Conservation (phyloP, 768 basidiomycete genomes). For the Suillus discolor region DNA sequence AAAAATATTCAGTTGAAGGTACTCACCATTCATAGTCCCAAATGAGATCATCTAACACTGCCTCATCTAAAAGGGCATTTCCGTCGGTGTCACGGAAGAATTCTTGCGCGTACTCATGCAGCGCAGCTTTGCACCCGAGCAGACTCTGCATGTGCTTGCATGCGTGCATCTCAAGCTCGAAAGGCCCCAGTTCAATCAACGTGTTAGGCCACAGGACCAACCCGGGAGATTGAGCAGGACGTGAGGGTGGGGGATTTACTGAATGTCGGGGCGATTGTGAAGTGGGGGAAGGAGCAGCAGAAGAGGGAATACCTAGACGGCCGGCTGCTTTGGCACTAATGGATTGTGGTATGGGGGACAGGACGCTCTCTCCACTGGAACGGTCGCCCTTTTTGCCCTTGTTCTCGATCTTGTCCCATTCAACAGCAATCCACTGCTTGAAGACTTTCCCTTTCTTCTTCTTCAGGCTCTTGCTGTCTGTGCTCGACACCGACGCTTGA, state of each 20-base stretch:
- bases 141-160: constrained; percentile 69
- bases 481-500: constrained; percentile 24
- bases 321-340: constrained; percentile 40
- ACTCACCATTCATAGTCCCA: constrained; percentile 42
- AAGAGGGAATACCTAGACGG: constrained; percentile 37
- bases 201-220: constrained; percentile 60
- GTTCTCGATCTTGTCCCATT: constrained; percentile 36
- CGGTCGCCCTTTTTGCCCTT: constrained; percentile 29
- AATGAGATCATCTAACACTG: constrained; percentile 28
- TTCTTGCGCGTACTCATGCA: constrained; percentile 50
- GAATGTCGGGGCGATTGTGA: constrained; percentile 1
- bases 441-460: constrained; percentile 35
- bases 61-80: constrained; percentile 20
- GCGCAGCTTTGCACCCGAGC: constrained; percentile 61
- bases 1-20: background rate
- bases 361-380: constrained; percentile 29
- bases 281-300: constrained; percentile 13
- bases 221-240: constrained; percentile 58
- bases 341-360: constrained; percentile 28
- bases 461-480: constrained; percentile 23
- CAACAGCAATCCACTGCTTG: constrained; percentile 40
- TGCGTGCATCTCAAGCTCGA: constrained; percentile 75
- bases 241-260: constrained; percentile 16
- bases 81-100: constrained; percentile 29
- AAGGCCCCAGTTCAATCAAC: constrained; percentile 58